These are phyloP conservation scores for Catunica adiposa DNA, from an alignment of 2,329 filamentous ascomycete genomes.

Conservation along the genomic window DNA sequence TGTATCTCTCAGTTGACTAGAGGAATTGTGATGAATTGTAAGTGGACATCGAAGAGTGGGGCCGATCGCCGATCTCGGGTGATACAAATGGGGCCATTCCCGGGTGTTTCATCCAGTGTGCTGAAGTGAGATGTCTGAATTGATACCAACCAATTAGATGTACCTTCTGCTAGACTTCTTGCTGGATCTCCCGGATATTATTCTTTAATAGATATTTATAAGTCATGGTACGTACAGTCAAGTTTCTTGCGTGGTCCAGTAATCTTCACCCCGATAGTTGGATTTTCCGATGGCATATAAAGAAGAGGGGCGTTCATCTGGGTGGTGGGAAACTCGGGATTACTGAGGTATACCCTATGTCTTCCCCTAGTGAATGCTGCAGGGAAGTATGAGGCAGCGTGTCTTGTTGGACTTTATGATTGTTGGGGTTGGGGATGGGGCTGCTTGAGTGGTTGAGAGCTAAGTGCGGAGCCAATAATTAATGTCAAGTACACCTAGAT, in stretches of 20 bases:
- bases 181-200: too few relatives aligned
- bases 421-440: background rate
- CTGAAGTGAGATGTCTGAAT: background rate
- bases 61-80: too few relatives aligned
- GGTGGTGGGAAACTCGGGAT: background rate
- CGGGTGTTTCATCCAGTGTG: too few relatives aligned
- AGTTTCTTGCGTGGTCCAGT: too few relatives aligned
- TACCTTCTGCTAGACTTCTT: too few relatives aligned
- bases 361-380: background rate
- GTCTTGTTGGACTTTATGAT: background rate
- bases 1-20: background rate
- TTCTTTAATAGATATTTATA: too few relatives aligned
- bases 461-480: background rate
- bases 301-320: slow-evolving; percentile 1
- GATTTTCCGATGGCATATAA: slow-evolving; percentile 1
- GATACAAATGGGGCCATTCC: too few relatives aligned
- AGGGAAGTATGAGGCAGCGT: background rate
- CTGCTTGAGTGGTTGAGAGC: background rate
- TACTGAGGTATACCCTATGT: background rate
- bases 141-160: background rate
- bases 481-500: background rate
- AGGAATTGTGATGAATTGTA: background rate
- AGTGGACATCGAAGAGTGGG: background rate
- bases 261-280: background rate
- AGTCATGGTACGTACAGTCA: too few relatives aligned